A percentile compares a stretch with the other conserved stretches of the same genome.
Evolutionary conservation across 2,329 filamentous ascomycete genomes (phyloP).

Genomic region (Fusarium concolor): DNA sequence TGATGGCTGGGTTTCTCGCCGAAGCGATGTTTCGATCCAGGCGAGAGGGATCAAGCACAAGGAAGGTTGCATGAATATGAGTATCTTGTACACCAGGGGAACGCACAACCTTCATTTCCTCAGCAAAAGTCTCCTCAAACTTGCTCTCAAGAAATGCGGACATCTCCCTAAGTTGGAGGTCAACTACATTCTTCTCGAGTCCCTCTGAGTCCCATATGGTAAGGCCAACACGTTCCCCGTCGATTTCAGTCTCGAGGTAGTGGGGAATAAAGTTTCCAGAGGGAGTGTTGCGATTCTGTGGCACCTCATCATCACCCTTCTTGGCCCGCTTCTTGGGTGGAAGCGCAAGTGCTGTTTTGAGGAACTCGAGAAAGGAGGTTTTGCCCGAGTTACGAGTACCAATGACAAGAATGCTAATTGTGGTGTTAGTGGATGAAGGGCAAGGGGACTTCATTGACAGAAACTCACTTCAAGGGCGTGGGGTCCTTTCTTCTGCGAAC

Average conservation of each 20-base stretch:
- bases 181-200: conserved; percentile 92
- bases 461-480: conserved; percentile 94
- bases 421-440: conserved; percentile 1
- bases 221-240: conserved; percentile 88
- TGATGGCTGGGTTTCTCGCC: conserved; percentile 65
- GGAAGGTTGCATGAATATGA: conserved; percentile 95
- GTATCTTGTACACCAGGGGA: conserved; percentile 94
- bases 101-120: conserved; percentile 97
- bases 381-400: conserved; percentile 91
- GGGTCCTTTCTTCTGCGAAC: conserved; percentile 96
- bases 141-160: conserved; percentile 94
- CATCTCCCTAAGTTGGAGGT: conserved; percentile 93
- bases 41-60: conserved; percentile 87
- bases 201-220: conserved; percentile 98
- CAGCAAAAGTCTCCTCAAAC: conserved; percentile 96
- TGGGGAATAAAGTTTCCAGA: conserved; percentile 83
- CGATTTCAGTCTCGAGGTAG: conserved; percentile 94
- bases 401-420: conserved; percentile 84
- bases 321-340: conserved; percentile 80
- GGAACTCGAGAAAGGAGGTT: conserved; percentile 95
- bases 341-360: conserved; percentile 85
- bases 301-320: conserved; percentile 68
- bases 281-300: conserved; percentile 63
- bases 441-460: not conserved
- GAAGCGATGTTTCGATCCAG: conserved; percentile 85